Conservation (phyloP, 139 green algal genomes). For the Microglena sp. region DNA sequence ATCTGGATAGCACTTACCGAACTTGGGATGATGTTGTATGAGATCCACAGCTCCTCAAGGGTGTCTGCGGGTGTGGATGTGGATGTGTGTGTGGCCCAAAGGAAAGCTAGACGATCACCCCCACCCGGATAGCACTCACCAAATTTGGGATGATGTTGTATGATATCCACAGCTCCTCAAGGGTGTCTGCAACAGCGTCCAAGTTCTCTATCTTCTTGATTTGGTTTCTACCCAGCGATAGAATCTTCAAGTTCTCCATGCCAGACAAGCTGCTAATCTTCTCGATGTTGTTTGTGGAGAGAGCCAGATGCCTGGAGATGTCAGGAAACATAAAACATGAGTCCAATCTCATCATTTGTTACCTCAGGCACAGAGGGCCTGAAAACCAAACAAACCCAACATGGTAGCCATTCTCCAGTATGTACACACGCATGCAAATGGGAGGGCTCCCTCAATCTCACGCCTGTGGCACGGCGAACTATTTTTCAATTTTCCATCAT, state of each 20-base stretch:
- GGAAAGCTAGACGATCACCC: too few species aligned
- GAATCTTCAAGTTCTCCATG: conserved; percentile 65
- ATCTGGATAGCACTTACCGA: too few species aligned
- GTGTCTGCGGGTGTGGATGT: neutral
- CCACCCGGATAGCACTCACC: too few species aligned
- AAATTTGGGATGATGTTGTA: conserved; percentile 89
- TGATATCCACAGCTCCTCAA: conserved; percentile 89
- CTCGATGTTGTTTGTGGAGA: conserved; percentile 95
- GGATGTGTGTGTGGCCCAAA: neutral
- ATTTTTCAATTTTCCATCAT: too few species aligned
- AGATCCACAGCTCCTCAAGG: neutral
- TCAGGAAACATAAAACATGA: too few species aligned
- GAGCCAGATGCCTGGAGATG: conserved; percentile 60
- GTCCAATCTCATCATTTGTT: neutral
- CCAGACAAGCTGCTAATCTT: conserved; percentile 74
- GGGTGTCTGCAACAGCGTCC: conserved; percentile 71
- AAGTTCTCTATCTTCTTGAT: conserved; percentile 95
- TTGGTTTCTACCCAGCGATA: conserved; percentile 81
- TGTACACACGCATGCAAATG: too few species aligned
- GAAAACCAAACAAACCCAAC: too few species aligned
- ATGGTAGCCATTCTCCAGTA: too few species aligned
- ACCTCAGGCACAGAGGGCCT: too few species aligned
- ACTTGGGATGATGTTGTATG: too few species aligned
- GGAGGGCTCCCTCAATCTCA: too few species aligned
- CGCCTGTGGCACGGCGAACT: too few species aligned